Percentiles rank a stretch among this genome's conserved stretches.
phyloP scores from a whole-genome alignment of 129 eudicot genomes.

The Lonicera japonica region DNA sequence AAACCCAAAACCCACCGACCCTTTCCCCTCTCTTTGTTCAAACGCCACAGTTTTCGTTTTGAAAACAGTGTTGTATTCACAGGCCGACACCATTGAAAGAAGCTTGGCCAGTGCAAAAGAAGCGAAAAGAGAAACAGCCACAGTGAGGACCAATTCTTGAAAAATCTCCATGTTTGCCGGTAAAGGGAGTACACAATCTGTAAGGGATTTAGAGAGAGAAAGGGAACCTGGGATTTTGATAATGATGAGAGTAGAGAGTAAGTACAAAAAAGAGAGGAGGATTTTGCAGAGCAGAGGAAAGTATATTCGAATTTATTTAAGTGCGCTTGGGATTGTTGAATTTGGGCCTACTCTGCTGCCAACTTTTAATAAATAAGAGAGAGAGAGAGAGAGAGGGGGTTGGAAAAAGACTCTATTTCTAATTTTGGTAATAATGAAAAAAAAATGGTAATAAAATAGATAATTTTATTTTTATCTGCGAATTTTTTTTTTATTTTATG shows the following conservation, averaged over 20 bases:
- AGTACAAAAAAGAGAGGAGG: constrained; percentile 15
- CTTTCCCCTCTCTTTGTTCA: constrained; percentile 19
- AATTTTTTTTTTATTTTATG: too few relatives aligned
- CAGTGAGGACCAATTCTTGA: constrained; percentile 34
- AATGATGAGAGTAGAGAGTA: background rate
- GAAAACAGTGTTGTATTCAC: constrained; percentile 7
- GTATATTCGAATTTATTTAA: constrained; percentile 24
- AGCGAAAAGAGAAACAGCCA: constrained; percentile 36
- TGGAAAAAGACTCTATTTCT: background rate
- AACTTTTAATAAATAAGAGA: background rate
- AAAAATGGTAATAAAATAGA: too few relatives aligned
- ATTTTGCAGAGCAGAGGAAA: constrained; percentile 14
- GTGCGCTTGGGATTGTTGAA: too few relatives aligned
- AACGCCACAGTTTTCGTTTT: background rate
- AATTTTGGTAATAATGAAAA: too few relatives aligned
- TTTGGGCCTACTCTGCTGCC: too few relatives aligned
- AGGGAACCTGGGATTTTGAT: background rate
- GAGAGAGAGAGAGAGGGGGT: background rate
- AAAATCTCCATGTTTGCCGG: constrained; percentile 37
- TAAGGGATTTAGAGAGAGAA: background rate
- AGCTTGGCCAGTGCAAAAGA: constrained; percentile 35
- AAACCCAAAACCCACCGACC: constrained; percentile 17
- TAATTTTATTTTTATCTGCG: too few relatives aligned
- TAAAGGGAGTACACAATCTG: background rate
- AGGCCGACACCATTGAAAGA: constrained; percentile 27